Base-by-base conservation (phyloP, 108 stramenopile genomes). In the Nitzschia sp. region DNA sequence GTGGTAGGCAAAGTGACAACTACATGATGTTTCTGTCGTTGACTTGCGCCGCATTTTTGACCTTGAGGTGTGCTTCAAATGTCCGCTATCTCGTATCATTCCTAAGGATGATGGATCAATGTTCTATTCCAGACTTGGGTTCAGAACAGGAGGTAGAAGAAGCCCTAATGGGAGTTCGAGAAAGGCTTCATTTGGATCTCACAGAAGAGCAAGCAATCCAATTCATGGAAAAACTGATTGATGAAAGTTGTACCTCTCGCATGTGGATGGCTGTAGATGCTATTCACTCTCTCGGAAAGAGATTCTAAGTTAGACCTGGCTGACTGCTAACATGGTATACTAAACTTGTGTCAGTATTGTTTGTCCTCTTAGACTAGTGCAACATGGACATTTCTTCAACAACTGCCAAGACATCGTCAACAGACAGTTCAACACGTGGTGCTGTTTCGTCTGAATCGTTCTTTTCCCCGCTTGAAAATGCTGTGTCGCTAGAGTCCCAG, bases 211-310 rank as follows among this genome's bases (percentile, higher is more conserved):
- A 87, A 41, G 93, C 93, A 9, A 70, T 91, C 24, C 54, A 74
- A 14, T 91, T 77, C 56, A 87, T 94, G 58, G 93, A 94, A 50
- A 70, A 86, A n/a, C 75, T 91, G 37, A 74, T 94, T 24, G 88
- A 94, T 66, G 79, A 77, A 17, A 88, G 85, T 53, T 78, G 83
- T 48, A 46, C 73, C 39, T 87, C 86, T 10, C 86, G 86, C 57
- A 86, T 94, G 75, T 94, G 93, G 93, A 72, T 86, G 14, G 93
- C 93, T 53, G 88, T 94, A 44, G 93, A 94, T 85, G 88, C 86
- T 10, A 91, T 94, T 41, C 93, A 94, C 64, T 65, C 79, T 9
- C 62, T 88, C 39, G 88, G 90, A 14, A 91, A 91, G 69, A 58
- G 79, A 44, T 89, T 91, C 67, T 89, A 78, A 20, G 2, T 6